Base-by-base conservation (phyloP, 768 basidiomycete species). In the Clavulina sp. region DNA sequence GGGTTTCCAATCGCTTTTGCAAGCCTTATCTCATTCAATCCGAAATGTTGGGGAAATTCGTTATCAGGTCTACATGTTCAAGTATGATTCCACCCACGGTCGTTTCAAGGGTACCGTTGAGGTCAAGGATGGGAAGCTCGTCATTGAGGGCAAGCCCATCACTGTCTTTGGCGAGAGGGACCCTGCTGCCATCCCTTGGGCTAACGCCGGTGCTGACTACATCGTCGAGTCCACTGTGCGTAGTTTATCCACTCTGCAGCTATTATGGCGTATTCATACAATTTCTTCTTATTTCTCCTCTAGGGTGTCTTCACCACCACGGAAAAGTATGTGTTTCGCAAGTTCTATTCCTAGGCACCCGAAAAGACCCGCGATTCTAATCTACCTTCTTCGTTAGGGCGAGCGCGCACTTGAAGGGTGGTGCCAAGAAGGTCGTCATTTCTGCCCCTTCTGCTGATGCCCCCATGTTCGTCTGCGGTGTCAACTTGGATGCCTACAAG, bases 351-450 rank as follows among this genome's bases (percentile, higher is more conserved):
- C 52, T 53, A 3, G 7, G 26, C n/a, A 9, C 32, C 34, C 28
- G n/a, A n/a, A n/a, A n/a, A n/a, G n/a, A n/a, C n/a, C 18, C 24
- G 4, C 29, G 52, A 16, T 54, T 7, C 56, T 61, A 24, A 51
- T 24, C 28, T 47, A 24, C 19, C 7, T 19, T 16, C 19, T 23
- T 49, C 48, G n/a, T 3, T 52, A 84, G 81, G 73, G 93, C 93
- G 51, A 73, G 74, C 46, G 81, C 78, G 59, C 93, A 99, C 72
- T 73, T 99, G 70, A 89, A 92, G 71, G 93, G 93, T 60, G 93
- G 93, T 66, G 93, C 93, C 64, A 96, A 97, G 81, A 99, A 96
- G 75, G 93, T 99, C 65, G 74, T 99, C 72, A 97, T 99, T 77
- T 93, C 92, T 58, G 93, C 93, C 44, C 93, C 93, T 59, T 97